Base-by-base conservation (phyloP, 345 rosid genomes). In the Lepidium didymum region DNA sequence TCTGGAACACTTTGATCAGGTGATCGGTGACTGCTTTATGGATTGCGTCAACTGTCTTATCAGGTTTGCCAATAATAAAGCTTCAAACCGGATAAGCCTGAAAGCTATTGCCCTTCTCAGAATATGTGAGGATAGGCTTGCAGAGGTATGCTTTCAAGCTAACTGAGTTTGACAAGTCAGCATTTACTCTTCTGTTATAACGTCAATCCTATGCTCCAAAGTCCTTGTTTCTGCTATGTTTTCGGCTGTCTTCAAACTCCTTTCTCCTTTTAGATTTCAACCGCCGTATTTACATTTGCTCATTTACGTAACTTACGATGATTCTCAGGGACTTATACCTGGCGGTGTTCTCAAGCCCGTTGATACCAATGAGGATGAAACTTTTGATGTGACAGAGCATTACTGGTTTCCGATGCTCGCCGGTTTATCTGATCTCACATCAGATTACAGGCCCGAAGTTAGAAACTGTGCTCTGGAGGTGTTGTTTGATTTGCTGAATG, bases 71-170 rank as follows among this genome's bases (percentile, higher is more conserved):
- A 94, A 91, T 75, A 94, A 94, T 65, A 91, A 89, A 80, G 83
- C 78, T 65, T 94, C 99, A 56, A 90, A 84, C 65, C 87, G 92
- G 18, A 94, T 91, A 82, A 91, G 99, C 80, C 81, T 91, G 83
- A 94, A 94, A 87, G 99, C 99, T 56, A 86, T 94, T 83, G 99
- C 99, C 61, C 97, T 94, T 57, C 92, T 94, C 69, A 91, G 96
- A 33, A 91, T 94, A 78, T 91, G 99, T 78, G 99, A 94, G 81
- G 97, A 94, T 81, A 97, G 97, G 68, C 84, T 94, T 45, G 99
- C 99, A 43, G 99, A 94, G 96, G 99, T 94, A 70, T 63, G 82
- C 56, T 16, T 6, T 67, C 31, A 43, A 56, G 49, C 49, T 31
- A 60, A 10, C 55, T 35, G 67, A 16, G 49, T 60, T 18, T 56